Percentiles rank a stretch among this genome's conserved stretches.
Evolutionary conservation across 2,329 filamentous ascomycete genomes (phyloP).

Genomic region (Xylariaceae sp.): DNA sequence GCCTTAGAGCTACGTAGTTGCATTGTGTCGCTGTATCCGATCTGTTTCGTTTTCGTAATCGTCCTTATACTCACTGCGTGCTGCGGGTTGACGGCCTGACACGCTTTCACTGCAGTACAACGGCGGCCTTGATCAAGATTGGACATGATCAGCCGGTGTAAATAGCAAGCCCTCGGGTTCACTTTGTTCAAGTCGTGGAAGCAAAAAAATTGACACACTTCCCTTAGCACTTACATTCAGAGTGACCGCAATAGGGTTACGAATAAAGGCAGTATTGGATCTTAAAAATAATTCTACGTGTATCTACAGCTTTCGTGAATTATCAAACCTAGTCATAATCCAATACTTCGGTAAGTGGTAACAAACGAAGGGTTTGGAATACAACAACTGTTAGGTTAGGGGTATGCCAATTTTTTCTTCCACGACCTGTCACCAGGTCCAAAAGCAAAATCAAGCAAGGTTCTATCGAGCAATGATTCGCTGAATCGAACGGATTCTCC

Average conservation of each 20-base stretch:
- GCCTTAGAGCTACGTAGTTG: neutral
- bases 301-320: no score
- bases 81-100: constrained; percentile 5
- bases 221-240: no score
- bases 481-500: neutral
- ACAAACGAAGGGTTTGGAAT: no score
- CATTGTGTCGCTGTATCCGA: neutral
- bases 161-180: neutral
- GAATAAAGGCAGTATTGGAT: no score
- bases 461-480: neutral
- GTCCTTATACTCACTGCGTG: neutral
- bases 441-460: neutral
- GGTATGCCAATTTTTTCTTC: no score
- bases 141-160: neutral
- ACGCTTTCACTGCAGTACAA: neutral
- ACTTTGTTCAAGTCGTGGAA: neutral
- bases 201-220: no score
- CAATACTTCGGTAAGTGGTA: no score
- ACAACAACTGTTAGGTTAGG: no score
- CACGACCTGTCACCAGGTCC: no score
- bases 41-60: neutral
- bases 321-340: no score
- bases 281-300: no score
- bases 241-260: no score
- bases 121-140: neutral